Evolutionary conservation across 1,139 yeast species (phyloP).

Genomic region (Arxiozyma slooffiae): DNA sequence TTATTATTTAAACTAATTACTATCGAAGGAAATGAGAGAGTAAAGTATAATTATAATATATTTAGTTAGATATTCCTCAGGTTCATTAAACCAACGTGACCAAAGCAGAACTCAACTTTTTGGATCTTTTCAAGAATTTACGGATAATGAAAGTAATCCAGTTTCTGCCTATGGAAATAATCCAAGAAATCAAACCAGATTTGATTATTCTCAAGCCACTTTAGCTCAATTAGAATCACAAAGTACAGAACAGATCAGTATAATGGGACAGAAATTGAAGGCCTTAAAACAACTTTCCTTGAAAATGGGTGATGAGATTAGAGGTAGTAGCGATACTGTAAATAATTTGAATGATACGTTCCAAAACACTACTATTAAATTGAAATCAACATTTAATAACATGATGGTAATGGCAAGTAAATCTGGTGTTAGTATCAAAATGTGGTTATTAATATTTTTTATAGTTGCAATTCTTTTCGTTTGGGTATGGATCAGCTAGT

Average conservation of each 20-base stretch:
- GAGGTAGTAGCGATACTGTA: constrained; percentile 56
- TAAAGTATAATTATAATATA: neutral
- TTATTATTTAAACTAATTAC: neutral
- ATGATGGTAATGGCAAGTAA: constrained; percentile 77
- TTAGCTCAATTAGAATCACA: constrained; percentile 72
- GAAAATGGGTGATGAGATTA: constrained; percentile 77
- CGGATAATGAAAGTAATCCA: constrained; percentile 9
- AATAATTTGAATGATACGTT: constrained; percentile 45
- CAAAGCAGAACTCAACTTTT: constrained; percentile 29
- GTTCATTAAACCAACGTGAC: constrained; percentile 20
- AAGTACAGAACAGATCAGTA: constrained; percentile 63
- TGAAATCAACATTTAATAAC: constrained; percentile 57
- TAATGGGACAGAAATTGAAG: constrained; percentile 61
- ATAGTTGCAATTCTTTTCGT: constrained; percentile 60
- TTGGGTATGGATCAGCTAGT: constrained; percentile 64
- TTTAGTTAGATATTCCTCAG: neutral
- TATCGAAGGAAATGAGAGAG: neutral
- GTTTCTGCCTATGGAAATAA: constrained; percentile 21
- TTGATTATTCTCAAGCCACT: constrained; percentile 38
- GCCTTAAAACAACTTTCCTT: constrained; percentile 62
- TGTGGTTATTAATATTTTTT: constrained; percentile 63
- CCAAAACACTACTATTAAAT: constrained; percentile 37
- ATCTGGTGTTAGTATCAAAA: constrained; percentile 71
- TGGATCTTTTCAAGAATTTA: constrained; percentile 16
- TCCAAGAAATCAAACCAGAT: constrained; percentile 12